A percentile compares a stretch with the other conserved stretches of the same genome.
Evolutionary conservation across 192 early-diverging fungal species (phyloP).

Genomic region (Linnemannia zychae): DNA sequence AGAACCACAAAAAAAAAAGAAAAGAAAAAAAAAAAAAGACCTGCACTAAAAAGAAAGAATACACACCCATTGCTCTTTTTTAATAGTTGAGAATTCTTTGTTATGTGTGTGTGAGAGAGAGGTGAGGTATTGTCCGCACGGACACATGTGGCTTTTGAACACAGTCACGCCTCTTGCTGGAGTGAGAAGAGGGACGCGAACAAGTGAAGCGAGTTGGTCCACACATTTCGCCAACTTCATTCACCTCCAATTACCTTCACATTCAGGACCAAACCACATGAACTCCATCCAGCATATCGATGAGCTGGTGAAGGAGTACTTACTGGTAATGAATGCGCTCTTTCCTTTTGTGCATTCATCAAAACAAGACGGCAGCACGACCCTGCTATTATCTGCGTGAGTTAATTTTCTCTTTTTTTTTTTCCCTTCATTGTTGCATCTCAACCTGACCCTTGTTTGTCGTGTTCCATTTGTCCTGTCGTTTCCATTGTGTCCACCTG

Average conservation of each 20-base stretch:
- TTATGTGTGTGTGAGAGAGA: not conserved
- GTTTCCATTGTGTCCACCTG: too few relatives aligned
- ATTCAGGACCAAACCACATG: constrained; percentile 46
- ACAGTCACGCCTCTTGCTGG: constrained; percentile 5
- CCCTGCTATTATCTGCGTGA: not conserved
- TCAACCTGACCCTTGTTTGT: not conserved
- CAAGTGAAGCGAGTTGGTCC: constrained; percentile 1
- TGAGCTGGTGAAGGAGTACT: constrained; percentile 76
- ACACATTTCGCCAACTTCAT: not conserved
- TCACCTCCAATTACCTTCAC: not conserved
- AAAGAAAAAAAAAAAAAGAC: constrained; percentile 9
- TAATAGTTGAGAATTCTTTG: not conserved
- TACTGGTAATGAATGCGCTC: constrained; percentile 60
- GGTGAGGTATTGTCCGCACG: constrained; percentile 6
- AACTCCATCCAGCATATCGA: constrained; percentile 74
- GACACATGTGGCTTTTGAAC: constrained; percentile 29
- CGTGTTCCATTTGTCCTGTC: too few relatives aligned
- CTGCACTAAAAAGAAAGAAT: too few relatives aligned
- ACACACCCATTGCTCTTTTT: not conserved
- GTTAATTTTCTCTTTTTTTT: too few relatives aligned
- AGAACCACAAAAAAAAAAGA: constrained; percentile 1
- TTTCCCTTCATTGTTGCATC: not conserved
- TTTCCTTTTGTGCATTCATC: not conserved
- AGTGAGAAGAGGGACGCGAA: not conserved
- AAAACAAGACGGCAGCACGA: not conserved